Evolutionary conservation across 257 asterid species (phyloP).

Genomic region (Anisodus acutangulus): DNA sequence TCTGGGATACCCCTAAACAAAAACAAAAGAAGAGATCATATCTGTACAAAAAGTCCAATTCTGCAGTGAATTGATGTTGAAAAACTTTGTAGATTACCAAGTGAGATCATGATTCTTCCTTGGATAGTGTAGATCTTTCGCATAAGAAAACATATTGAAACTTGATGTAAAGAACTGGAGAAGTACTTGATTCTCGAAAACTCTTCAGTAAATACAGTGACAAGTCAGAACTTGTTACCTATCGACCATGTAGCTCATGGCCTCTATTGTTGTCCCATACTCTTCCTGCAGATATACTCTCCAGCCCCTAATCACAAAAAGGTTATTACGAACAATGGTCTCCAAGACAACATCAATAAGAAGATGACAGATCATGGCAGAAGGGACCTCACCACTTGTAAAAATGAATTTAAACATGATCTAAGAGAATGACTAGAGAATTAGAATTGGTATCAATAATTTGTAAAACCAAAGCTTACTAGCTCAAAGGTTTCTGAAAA

Average conservation of each 20-base stretch:
- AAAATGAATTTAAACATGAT: background rate
- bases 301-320: constrained; percentile 72
- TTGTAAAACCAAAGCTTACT: background rate
- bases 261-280: constrained; percentile 84
- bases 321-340: background rate
- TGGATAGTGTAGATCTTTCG: background rate
- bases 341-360: background rate
- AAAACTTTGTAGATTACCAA: background rate
- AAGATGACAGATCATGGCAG: background rate
- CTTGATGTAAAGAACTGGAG: background rate
- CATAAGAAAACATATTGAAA: background rate
- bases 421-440: background rate
- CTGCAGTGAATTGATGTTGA: no score
- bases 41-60: no score
- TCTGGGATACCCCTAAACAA: no score
- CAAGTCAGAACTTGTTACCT: constrained; percentile 39
- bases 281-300: constrained; percentile 93
- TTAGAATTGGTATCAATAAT: background rate
- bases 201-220: background rate
- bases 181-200: background rate
- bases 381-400: background rate
- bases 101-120: background rate
- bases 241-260: constrained; percentile 69
- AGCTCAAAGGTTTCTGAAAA: constrained; percentile 15
- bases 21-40: no score